phyloP scores from a whole-genome alignment of 1,284 basidiomycete species.

The Taiwanofungus camphoratus region DNA sequence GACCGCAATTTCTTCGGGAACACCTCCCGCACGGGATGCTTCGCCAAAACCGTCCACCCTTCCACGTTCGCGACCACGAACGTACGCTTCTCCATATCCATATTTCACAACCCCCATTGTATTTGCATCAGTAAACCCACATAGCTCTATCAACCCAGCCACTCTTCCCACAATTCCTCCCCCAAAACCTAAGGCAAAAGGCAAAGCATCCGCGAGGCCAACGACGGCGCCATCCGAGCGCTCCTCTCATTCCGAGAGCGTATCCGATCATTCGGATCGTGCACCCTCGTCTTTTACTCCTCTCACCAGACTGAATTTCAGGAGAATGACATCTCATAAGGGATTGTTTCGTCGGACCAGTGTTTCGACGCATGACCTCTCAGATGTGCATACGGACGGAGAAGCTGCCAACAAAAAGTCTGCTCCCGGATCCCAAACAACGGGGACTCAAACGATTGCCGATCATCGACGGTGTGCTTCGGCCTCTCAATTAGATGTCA shows the following conservation, averaged over 20 bases:
- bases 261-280: too few relatives aligned
- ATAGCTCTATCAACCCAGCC: constrained; percentile 15
- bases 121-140: constrained; percentile 12
- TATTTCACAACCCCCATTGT: constrained; percentile 11
- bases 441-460: too few relatives aligned
- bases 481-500: too few relatives aligned
- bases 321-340: neutral
- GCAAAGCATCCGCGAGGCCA: too few relatives aligned
- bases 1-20: neutral
- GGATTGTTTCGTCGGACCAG: constrained; percentile 3
- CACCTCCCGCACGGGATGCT: neutral
- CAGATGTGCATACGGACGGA: too few relatives aligned
- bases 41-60: neutral
- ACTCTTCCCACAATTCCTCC: constrained; percentile 8
- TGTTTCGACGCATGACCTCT: neutral
- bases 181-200: constrained; percentile 5
- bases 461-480: too few relatives aligned
- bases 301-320: constrained; percentile 1
- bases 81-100: constrained; percentile 7
- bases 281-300: too few relatives aligned
- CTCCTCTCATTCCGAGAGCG: too few relatives aligned
- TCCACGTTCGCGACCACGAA: constrained; percentile 9
- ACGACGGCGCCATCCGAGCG: too few relatives aligned
- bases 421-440: too few relatives aligned
- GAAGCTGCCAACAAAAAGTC: too few relatives aligned